Evolutionary conservation across 768 basidiomycete species (phyloP), one percentile per base, ranked within the genome.

Genomic region (Suillus plorans): DNA sequence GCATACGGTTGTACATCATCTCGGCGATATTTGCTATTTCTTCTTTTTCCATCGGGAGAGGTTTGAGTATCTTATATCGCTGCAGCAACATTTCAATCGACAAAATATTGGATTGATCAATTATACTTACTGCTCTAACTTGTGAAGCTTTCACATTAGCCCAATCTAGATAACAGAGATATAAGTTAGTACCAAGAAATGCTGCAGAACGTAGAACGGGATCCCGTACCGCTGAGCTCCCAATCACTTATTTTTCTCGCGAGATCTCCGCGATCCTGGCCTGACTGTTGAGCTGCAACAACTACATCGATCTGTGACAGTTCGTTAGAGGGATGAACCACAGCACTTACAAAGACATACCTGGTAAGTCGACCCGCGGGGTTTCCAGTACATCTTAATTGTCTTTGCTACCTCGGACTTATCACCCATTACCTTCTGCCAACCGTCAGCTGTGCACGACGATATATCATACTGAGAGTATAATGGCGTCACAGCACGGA

Each of bases 401-500:
- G 73, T 73, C 47, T 64, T 68, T 0, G 80, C 81, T 14, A 76
- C 74, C 8, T 69, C 63, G 5, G 74, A 75, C 1, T 69, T 67
- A 67, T 81, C 79, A 1, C 66, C 62, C 45, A 71, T 52, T 6
- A 82, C 71, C 28, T 74, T 71, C 12, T 68, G 31, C 72, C 73
- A 77, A 2, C 73, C 78, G 1, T 55, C 62, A 10, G 41, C 47
- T 3, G 64, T 64, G n/a, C 72, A 71, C 1, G 73, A 69, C 20
- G 73, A 76, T 64, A 83, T 71, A 44, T 80, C 76, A 67, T 82
- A 84, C 16, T 76, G 62, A 4, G 78, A 74, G 63, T 80, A 85
- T 64, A 78, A 81, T 0, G 84, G 84, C 0, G 84, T 85, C 41
- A 79, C 72, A 5, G 83, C 81, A 20, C 82, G 74, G 28, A 85